Evolutionary conservation across 2,329 filamentous ascomycete genomes (phyloP).

Genomic region (Endocalyx cinctus): DNA sequence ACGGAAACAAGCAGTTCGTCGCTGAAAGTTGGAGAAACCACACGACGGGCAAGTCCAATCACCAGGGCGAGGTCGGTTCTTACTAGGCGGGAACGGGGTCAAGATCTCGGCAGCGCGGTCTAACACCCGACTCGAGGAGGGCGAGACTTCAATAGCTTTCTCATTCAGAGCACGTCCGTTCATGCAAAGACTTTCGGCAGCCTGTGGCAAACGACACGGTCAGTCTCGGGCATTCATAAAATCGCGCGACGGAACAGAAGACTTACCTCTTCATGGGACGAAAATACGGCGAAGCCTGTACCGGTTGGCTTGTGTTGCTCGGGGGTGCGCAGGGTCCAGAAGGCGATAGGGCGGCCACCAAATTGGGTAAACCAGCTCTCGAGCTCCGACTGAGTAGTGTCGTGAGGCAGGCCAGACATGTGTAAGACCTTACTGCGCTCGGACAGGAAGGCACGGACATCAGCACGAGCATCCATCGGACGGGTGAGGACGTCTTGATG

Average conservation of each 20-base stretch:
- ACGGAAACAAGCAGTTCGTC: constrained; percentile 95
- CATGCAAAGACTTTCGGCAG: constrained; percentile 97
- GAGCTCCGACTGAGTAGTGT: constrained; percentile 96
- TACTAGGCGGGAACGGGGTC: constrained; percentile 95
- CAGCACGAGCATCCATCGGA: constrained; percentile 93
- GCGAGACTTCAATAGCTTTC: constrained; percentile 97
- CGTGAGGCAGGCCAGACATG: constrained; percentile 94
- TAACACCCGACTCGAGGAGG: constrained; percentile 92
- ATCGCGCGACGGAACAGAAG: neutral
- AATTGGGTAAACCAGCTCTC: constrained; percentile 99
- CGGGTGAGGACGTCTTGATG: constrained; percentile 92
- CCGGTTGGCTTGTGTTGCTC: constrained; percentile 99
- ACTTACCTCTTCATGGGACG: constrained; percentile 95
- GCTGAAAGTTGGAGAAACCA: constrained; percentile 98
- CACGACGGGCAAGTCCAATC: constrained; percentile 99
- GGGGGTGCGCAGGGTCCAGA: constrained; percentile 96
- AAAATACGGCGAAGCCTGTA: constrained; percentile 96
- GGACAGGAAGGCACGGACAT: constrained; percentile 91
- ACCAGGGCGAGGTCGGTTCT: constrained; percentile 93
- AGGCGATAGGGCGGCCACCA: constrained; percentile 93
- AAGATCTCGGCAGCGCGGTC: constrained; percentile 94
- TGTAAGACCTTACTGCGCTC: constrained; percentile 98
- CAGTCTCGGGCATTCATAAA: neutral
- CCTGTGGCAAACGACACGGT: constrained; percentile 47
- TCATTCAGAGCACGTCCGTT: constrained; percentile 97